These are phyloP conservation scores for Zygosaccharomyces pseudorouxii DNA, from an alignment of 805 yeast species.

Conservation along the genomic window DNA sequence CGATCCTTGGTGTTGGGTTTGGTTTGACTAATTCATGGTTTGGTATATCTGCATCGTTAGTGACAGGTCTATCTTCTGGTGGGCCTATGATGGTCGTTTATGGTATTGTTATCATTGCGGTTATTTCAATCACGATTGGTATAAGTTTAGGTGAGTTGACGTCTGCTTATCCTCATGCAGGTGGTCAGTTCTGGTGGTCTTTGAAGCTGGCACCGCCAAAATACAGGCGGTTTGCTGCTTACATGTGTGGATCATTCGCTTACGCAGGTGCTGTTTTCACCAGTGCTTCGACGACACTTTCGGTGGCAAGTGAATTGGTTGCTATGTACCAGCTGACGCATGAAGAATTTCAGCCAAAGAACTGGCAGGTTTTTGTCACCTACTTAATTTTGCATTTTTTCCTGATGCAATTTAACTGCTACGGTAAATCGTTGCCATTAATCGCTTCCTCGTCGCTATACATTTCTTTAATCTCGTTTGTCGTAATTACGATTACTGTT, in stretches of 20 bases:
- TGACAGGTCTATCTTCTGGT: conserved; percentile 53
- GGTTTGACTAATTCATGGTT: conserved; percentile 63
- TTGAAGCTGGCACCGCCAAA: conserved; percentile 49
- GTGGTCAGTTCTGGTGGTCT: conserved; percentile 63
- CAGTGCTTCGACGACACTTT: conserved; percentile 55
- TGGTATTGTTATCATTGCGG: conserved; percentile 52
- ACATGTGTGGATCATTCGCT: conserved; percentile 59
- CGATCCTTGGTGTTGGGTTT: conserved; percentile 56
- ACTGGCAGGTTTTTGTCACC: conserved; percentile 56
- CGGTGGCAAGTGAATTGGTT: conserved; percentile 50
- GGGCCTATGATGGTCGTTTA: conserved; percentile 58
- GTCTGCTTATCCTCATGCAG: conserved; percentile 58
- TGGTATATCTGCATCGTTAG: conserved; percentile 56
- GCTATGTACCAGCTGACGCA: conserved; percentile 45
- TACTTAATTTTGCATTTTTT: conserved; percentile 46
- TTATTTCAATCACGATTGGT: conserved; percentile 46
- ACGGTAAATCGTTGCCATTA: conserved; percentile 49
- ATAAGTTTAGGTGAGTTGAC: conserved; percentile 51
- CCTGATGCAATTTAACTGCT: conserved; percentile 49
- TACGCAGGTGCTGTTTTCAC: conserved; percentile 64
- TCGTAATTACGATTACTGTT: conserved; percentile 52
- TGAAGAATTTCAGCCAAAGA: conserved; percentile 37
- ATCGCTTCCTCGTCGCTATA: conserved; percentile 51
- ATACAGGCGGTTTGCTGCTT: conserved; percentile 44
- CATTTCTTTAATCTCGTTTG: conserved; percentile 50